A percentile compares a stretch with the other conserved stretches of the same genome.
Evolutionary conservation across 306 rosid genomes (phyloP).

Genomic region (Oemleria cerasiformis): DNA sequence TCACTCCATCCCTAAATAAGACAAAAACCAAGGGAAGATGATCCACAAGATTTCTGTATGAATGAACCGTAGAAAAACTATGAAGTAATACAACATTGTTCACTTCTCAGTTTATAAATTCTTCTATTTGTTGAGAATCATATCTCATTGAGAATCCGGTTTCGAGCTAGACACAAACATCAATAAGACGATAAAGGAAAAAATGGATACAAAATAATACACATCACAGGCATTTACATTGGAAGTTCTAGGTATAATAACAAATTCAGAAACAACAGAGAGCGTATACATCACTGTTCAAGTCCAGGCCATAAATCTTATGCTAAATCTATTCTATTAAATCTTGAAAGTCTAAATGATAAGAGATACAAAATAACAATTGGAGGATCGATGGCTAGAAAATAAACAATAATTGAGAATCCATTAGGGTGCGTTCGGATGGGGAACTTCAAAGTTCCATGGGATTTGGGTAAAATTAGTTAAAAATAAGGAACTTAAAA

Average conservation of each 20-base stretch:
- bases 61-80: not conserved
- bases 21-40: not conserved
- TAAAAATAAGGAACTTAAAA: no score
- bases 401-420: no score
- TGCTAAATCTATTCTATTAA: no score
- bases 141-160: not conserved
- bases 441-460: no score
- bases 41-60: not conserved
- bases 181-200: not conserved
- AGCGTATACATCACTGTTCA: no score
- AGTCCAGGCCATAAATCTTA: no score
- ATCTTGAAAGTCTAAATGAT: no score
- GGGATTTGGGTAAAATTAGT: no score
- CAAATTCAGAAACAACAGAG: no score
- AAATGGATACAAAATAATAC: not conserved
- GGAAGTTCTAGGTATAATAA: not conserved
- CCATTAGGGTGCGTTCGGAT: no score
- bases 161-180: not conserved
- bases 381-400: not conserved
- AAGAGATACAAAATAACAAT: not conserved
- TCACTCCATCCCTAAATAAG: conserved; percentile 73
- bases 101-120: not conserved
- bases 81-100: not conserved
- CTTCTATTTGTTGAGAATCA: not conserved
- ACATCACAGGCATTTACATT: not conserved